A percentile compares a stretch with the other conserved stretches of the same genome.
phyloP scores from a whole-genome alignment of 768 basidiomycete species.

The Hebeloma cylindrosporum region DNA sequence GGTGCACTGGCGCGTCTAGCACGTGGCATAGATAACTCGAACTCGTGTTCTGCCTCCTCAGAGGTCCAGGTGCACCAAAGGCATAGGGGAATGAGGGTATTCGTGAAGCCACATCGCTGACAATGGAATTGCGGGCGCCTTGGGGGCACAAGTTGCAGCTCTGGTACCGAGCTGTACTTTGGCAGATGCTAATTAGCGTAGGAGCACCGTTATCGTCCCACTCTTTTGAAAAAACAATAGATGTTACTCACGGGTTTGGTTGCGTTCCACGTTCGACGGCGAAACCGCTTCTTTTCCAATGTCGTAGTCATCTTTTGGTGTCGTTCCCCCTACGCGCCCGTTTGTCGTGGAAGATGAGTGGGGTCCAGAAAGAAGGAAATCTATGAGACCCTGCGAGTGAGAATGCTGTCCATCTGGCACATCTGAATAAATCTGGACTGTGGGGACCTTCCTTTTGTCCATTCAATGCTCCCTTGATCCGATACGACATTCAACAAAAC shows the following conservation, averaged over 20 bases:
- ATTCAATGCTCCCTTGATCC: no score
- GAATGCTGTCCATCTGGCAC: no score
- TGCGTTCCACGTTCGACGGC: conserved; percentile 7
- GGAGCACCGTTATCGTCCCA: background rate
- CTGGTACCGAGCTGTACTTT: conserved; percentile 47
- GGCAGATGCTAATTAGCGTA: conserved; percentile 40
- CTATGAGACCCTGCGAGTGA: no score
- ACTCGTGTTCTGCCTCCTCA: conserved; percentile 36
- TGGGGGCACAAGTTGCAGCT: conserved; percentile 39
- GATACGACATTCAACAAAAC: no score
- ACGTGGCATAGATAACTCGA: conserved; percentile 39
- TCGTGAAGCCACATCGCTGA: conserved; percentile 45
- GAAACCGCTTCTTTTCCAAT: conserved; percentile 9
- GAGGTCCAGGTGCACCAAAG: conserved; percentile 53
- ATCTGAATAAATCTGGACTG: no score
- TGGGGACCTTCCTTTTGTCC: no score
- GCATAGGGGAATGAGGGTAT: conserved; percentile 49
- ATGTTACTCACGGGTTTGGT: conserved; percentile 12
- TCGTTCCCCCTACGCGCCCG: no score
- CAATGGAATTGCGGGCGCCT: conserved; percentile 47
- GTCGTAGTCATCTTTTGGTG: no score
- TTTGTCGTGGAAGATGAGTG: no score
- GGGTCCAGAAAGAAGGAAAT: no score
- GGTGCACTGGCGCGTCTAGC: conserved; percentile 35
- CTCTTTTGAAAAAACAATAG: background rate